Conservation (phyloP, 805 yeast genomes). For the Barnettozyma botsteinii region DNA sequence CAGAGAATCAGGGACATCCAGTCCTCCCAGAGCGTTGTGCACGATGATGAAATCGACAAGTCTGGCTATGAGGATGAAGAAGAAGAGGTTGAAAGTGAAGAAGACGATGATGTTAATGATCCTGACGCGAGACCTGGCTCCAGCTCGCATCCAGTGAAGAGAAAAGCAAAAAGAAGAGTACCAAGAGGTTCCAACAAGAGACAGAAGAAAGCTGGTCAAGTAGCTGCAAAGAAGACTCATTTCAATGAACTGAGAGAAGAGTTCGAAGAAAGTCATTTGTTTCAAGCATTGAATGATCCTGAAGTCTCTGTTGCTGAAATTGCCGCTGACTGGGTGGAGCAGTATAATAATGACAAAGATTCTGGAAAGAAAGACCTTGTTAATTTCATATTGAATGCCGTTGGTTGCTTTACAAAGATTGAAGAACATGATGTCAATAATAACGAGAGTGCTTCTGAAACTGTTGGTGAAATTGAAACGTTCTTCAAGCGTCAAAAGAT, state of each 20-base stretch:
- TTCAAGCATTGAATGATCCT: conserved; percentile 44
- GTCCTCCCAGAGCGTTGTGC: conserved; percentile 17
- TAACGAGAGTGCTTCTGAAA: conserved; percentile 63
- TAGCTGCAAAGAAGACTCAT: conserved; percentile 15
- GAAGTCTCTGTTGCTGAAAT: conserved; percentile 46
- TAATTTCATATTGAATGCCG: conserved; percentile 61
- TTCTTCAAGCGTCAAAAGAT: conserved; percentile 52
- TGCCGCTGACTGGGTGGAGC: conserved; percentile 54
- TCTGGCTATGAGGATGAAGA: conserved; percentile 19
- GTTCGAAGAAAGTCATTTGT: conserved; percentile 42
- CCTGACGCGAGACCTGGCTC: conserved; percentile 5
- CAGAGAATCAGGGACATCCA: conserved; percentile 15
- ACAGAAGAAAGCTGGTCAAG: conserved; percentile 8
- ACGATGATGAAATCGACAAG: conserved; percentile 21
- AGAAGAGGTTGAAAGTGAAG: conserved; percentile 16
- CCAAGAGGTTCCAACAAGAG: conserved; percentile 1
- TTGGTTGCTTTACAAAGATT: conserved; percentile 65
- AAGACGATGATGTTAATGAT: conserved; percentile 15
- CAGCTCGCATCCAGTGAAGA: too few relatives aligned
- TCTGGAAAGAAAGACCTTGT: conserved; percentile 55
- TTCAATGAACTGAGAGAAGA: conserved; percentile 35
- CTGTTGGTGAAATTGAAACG: conserved; percentile 66
- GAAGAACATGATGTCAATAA: conserved; percentile 72
- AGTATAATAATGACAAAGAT: conserved; percentile 38
- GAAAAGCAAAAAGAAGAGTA: conserved; percentile 13